Evolutionary conservation across 2,329 filamentous ascomycete genomes (phyloP), one percentile per base, ranked within the genome.

Genomic region (Domatiomyces catenatus): DNA sequence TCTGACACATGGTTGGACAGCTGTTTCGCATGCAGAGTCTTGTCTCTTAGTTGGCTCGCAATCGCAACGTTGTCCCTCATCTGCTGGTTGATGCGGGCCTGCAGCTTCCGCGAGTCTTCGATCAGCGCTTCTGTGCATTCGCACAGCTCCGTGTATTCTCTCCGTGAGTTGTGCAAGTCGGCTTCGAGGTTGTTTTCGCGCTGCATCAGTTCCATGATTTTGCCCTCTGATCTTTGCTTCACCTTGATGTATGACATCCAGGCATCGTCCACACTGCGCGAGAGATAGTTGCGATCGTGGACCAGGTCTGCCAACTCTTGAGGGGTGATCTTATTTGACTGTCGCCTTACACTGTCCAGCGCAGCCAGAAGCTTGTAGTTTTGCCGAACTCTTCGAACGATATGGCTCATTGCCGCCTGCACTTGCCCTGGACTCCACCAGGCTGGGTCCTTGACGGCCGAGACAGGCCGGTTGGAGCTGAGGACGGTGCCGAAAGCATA

Each of bases 201-300:
- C 78, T 96, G 96, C 45, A 84, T 88, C 57, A 95, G 89, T 74
- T 96, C 96, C 73, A 76, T 80, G 52, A 96, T 77, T 70, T 96
- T 90, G 1, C 86, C 94, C 61, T 96, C 90, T 89, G 96, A 94
- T 62, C 90, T 85, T 48, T 88, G 87, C 76, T 96, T 96, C 62
- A 96, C 84, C 69, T 95, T 96, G 71, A 96, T 96, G 64, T 95
- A 96, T 67, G 96, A 90, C 68, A 96, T 90, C 90, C 90, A 96
- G 47, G 90, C 90, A 68, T 96, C 90, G 63, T 92, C 78, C 4
- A 90, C 90, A 69, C 96, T 90, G 56, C 90, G 83, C 26, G 90
- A 95, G 74, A 96, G 96, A 68, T 96, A 90, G 68, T 96, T 96
- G 58, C 90, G 81, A 73, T 96, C 90, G 52, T 92, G 83, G 18